Conservation (phyloP, 345 rosid species). For the Gossypium rotundifolium region DNA sequence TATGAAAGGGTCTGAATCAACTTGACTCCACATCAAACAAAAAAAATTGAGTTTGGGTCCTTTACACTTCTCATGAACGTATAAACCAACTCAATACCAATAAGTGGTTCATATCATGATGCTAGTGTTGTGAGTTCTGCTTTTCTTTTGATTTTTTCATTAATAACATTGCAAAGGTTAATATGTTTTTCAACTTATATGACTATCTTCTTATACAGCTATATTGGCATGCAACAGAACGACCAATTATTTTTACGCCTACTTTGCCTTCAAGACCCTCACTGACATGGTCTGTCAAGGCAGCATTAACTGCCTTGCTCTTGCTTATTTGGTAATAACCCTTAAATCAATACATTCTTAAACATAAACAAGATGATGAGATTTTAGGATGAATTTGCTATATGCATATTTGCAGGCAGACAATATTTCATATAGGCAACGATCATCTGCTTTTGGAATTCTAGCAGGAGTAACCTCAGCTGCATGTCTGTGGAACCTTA, state of each 20-base stretch:
- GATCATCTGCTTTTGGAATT: constrained; percentile 69
- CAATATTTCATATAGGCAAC: constrained; percentile 31
- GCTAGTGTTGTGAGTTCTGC: background rate
- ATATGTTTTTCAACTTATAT: background rate
- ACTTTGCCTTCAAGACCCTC: constrained; percentile 48
- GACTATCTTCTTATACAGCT: constrained; percentile 39
- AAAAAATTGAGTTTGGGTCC: too few species aligned
- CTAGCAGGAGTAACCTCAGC: constrained; percentile 50
- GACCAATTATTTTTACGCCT: constrained; percentile 58
- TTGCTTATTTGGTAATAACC: constrained; percentile 69
- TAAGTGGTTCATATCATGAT: background rate
- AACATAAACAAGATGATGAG: background rate
- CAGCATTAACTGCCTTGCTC: constrained; percentile 63
- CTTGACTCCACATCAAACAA: too few species aligned
- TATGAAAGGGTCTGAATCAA: too few species aligned
- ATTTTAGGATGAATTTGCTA: too few species aligned
- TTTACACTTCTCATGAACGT: too few species aligned
- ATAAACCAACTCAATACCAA: background rate
- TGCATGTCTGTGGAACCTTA: constrained; percentile 51
- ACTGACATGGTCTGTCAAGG: constrained; percentile 61
- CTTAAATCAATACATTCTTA: background rate
- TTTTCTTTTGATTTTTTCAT: background rate
- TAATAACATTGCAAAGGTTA: background rate
- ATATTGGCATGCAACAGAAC: constrained; percentile 69
- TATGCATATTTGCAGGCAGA: constrained; percentile 49